Percentiles rank a stretch among this genome's conserved stretches.
phyloP scores from a whole-genome alignment of 441 rosid species.

The Adansonia grandidieri region DNA sequence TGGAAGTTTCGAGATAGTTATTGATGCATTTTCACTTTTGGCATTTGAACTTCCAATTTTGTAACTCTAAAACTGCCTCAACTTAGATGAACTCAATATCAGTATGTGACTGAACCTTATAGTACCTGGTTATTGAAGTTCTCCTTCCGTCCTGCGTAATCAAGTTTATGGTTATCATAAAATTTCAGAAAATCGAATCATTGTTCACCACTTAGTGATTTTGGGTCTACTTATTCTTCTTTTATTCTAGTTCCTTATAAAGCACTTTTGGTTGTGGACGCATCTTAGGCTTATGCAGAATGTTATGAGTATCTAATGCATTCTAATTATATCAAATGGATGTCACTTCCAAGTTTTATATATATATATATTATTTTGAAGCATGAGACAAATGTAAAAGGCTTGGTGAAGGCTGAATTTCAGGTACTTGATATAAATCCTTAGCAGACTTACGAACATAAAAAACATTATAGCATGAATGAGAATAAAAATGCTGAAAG shows the following conservation, averaged over 20 bases:
- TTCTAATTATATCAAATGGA: background rate
- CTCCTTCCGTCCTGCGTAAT: slow-evolving; percentile 16
- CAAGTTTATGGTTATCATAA: background rate
- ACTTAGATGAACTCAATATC: background rate
- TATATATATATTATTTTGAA: background rate
- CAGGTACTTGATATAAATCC: background rate
- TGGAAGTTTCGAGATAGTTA: background rate
- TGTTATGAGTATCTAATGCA: background rate
- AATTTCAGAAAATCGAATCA: background rate
- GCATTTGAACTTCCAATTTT: background rate
- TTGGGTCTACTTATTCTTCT: background rate
- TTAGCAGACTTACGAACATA: background rate
- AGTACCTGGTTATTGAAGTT: background rate
- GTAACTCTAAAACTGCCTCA: background rate
- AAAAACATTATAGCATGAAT: background rate
- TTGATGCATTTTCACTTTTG: background rate
- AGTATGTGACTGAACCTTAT: background rate
- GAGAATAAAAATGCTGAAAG: background rate
- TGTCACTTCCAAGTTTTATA: background rate
- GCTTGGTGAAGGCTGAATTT: slow-evolving; percentile 8
- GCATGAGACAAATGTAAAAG: background rate
- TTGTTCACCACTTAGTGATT: slow-evolving; percentile 4
- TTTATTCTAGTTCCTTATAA: background rate
- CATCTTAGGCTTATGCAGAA: background rate
- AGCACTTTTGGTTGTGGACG: background rate